These are phyloP conservation scores for Fraxinus anomala DNA, from an alignment of 257 asterid species.

Conservation along the genomic window DNA sequence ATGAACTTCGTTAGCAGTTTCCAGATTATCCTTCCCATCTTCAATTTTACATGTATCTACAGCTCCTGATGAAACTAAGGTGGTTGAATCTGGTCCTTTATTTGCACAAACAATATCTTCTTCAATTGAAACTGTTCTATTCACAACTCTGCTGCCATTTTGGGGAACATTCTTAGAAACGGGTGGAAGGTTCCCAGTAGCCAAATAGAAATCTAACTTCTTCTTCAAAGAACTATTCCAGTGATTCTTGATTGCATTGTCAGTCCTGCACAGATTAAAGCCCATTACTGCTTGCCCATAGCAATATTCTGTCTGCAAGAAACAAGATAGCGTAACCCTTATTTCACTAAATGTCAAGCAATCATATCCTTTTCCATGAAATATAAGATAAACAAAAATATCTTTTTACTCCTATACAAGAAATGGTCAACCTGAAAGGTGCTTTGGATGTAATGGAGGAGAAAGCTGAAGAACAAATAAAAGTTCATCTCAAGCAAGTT, in stretches of 20 bases:
- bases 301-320: neutral
- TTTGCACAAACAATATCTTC: constrained; percentile 32
- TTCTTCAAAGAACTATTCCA: constrained; percentile 98
- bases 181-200: constrained; percentile 88
- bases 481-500: constrained; percentile 1
- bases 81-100: constrained; percentile 42
- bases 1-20: constrained; percentile 27
- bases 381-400: neutral
- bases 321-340: constrained; percentile 6
- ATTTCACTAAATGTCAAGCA: too few relatives aligned
- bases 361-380: too few relatives aligned
- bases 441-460: neutral
- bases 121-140: constrained; percentile 40
- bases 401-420: neutral
- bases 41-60: constrained; percentile 41
- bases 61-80: constrained; percentile 45
- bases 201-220: constrained; percentile 82
- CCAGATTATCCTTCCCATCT: constrained; percentile 44
- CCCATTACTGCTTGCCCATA: constrained; percentile 18
- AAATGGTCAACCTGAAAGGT: constrained; percentile 13
- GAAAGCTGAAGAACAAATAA: constrained; percentile 12
- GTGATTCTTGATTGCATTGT: constrained; percentile 96
- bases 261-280: constrained; percentile 68
- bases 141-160: constrained; percentile 45
- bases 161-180: constrained; percentile 48